phyloP scores from a whole-genome alignment of 148 eudicot genomes.

The Rhododendron molle region DNA sequence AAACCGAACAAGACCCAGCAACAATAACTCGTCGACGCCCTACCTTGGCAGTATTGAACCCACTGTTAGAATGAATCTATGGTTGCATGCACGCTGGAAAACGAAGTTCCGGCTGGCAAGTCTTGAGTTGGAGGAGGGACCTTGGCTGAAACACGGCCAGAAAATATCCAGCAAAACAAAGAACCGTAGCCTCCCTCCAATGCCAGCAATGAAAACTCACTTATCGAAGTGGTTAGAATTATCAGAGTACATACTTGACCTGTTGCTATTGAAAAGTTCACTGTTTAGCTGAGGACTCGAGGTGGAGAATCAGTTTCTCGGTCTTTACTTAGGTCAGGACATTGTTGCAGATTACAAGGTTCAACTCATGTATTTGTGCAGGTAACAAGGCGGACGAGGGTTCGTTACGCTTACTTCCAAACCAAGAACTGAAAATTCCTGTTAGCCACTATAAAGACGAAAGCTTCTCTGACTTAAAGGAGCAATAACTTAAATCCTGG shows the following conservation, averaged over 20 bases:
- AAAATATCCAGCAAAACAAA: not conserved
- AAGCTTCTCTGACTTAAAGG: not conserved
- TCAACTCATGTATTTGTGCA: not conserved
- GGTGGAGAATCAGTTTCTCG: not conserved
- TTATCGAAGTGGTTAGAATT: not conserved
- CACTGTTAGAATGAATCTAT: not conserved
- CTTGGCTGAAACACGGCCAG: not conserved
- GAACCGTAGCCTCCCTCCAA: not conserved
- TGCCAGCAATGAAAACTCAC: not conserved
- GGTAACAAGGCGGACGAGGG: not conserved
- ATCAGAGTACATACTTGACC: not conserved
- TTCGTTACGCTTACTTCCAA: not conserved
- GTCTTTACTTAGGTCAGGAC: not conserved
- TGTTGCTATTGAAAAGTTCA: not conserved
- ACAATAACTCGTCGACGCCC: too few species aligned
- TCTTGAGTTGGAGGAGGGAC: not conserved
- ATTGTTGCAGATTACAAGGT: not conserved
- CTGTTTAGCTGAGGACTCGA: not conserved
- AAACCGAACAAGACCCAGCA: too few species aligned
- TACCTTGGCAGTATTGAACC: not conserved
- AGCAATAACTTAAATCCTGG: not conserved
- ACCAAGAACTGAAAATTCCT: not conserved
- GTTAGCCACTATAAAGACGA: not conserved
- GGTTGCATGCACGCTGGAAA: not conserved
- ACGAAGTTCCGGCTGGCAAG: not conserved